Evolutionary conservation across 1,284 basidiomycete species (phyloP), one percentile per base, ranked within the genome.

Genomic region (Pyrrhoderma lamaoense): DNA sequence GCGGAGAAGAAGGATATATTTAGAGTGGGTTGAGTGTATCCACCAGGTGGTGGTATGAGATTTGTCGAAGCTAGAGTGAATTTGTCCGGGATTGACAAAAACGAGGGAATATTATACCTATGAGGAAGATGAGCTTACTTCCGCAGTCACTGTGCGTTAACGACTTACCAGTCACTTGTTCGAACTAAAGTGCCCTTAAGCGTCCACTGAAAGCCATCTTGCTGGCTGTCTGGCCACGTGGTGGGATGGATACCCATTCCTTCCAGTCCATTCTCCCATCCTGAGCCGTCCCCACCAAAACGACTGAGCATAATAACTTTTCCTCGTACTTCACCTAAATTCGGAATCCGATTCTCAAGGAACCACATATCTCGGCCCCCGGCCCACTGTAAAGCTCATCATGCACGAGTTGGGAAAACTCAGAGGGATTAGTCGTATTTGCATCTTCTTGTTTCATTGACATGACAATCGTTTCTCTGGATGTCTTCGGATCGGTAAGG

Each of bases 391-490:
- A 62, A 42, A 94, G 82, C 51, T 82, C 82, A 36, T 77, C 67
- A 47, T 76, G 79, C 5, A 93, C 85, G 8, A 82, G 65, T 27
- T 65, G 59, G 0, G 87, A 85, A 66, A 93, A 93, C 8, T 66
- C 57, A 11, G 61, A 60, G 0, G 73, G 61, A 1, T 73, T 66
- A 3, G 70, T 76, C n/a, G 58, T 67, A 27, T 66, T 62, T 49
- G 70, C 75, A 60, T 87, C 82, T 64, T 94, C 92, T 64, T 93
- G 86, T 65, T 94, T 93, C 63, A 95, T 77, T 9, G 82, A 91
- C 68, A 93, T 79, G 35, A 94, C 75, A 37, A 94, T 63, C 0
- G 86, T 85, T 65, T 94, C 91, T 37, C 71, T 72, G 2, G 67
- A 71, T 1, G 81, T 77, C 2, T 61, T 57, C 0, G 83, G 72